A percentile compares a stretch with the other conserved stretches of the same genome.
phyloP scores from a whole-genome alignment of 768 basidiomycete species.

The Pisolithus marmoratus region DNA sequence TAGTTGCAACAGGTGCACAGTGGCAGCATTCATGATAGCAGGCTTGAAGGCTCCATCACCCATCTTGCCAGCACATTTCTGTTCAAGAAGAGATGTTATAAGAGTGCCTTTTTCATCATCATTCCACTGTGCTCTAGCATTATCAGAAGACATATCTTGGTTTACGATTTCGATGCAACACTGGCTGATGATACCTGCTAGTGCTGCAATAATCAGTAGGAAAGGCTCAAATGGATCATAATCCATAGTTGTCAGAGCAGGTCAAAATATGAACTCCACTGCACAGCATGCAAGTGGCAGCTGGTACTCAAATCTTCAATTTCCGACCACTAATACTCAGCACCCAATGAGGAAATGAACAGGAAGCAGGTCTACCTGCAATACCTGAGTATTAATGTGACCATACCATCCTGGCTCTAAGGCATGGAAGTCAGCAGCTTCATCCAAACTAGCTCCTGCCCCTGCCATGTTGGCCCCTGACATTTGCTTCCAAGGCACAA shows the following conservation, averaged over 20 bases:
- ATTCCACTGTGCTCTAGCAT: not conserved
- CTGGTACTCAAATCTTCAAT: too few relatives aligned
- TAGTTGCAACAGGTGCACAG: not conserved
- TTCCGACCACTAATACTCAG: too few relatives aligned
- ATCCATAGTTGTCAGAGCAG: not conserved
- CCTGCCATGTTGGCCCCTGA: too few relatives aligned
- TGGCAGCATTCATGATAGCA: not conserved
- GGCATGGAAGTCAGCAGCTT: too few relatives aligned
- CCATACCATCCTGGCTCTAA: too few relatives aligned
- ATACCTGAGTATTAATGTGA: too few relatives aligned
- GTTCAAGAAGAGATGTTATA: not conserved
- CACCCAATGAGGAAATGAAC: too few relatives aligned
- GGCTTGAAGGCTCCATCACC: not conserved
- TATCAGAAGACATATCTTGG: not conserved
- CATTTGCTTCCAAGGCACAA: too few relatives aligned
- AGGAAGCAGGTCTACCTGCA: too few relatives aligned
- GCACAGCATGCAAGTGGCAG: too few relatives aligned
- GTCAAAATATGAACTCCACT: not conserved
- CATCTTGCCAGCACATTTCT: not conserved
- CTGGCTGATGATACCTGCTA: not conserved
- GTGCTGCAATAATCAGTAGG: not conserved
- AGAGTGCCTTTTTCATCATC: not conserved
- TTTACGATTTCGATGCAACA: not conserved
- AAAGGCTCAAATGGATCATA: not conserved
- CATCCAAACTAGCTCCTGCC: too few relatives aligned